Evolutionary conservation across 495 filamentous ascomycete genomes (phyloP).

Genomic region (Pyrenopolyporus hunteri): DNA sequence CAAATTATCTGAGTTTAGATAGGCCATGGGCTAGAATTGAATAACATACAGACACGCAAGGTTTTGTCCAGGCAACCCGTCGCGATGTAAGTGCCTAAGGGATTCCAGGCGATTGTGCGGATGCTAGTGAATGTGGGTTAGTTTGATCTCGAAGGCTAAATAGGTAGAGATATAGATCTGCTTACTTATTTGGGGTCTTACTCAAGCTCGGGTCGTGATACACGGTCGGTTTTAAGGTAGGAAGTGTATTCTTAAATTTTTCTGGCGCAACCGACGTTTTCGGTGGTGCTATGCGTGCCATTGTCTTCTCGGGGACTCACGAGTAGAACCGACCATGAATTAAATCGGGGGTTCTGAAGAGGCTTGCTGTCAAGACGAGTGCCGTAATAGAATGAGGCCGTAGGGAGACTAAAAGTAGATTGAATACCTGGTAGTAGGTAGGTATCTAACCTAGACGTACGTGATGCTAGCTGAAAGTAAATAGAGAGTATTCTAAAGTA

Average conservation of each 20-base stretch:
- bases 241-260: slow-evolving; percentile 40
- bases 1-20: neutral
- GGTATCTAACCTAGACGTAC: too few relatives aligned
- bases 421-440: too few relatives aligned
- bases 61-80: slow-evolving; percentile 83
- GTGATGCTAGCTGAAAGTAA: too few relatives aligned
- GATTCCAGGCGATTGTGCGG: slow-evolving; percentile 87
- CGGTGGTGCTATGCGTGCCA: slow-evolving; percentile 36
- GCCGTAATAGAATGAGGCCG: too few relatives aligned
- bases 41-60: slow-evolving; percentile 69
- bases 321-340: neutral
- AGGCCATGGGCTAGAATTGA: neutral
- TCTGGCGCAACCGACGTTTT: slow-evolving; percentile 42
- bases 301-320: slow-evolving; percentile 4
- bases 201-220: slow-evolving; percentile 39
- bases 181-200: slow-evolving; percentile 40
- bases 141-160: neutral
- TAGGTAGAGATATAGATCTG: neutral
- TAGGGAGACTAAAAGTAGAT: too few relatives aligned
- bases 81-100: slow-evolving; percentile 82
- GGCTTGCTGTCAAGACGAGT: too few relatives aligned
- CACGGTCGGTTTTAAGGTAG: slow-evolving; percentile 39
- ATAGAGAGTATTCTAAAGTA: too few relatives aligned
- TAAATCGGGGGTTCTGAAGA: neutral
- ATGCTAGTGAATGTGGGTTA: slow-evolving; percentile 42